Base-by-base conservation (phyloP, 306 rosid species). In the Mimosa bimucronata region DNA sequence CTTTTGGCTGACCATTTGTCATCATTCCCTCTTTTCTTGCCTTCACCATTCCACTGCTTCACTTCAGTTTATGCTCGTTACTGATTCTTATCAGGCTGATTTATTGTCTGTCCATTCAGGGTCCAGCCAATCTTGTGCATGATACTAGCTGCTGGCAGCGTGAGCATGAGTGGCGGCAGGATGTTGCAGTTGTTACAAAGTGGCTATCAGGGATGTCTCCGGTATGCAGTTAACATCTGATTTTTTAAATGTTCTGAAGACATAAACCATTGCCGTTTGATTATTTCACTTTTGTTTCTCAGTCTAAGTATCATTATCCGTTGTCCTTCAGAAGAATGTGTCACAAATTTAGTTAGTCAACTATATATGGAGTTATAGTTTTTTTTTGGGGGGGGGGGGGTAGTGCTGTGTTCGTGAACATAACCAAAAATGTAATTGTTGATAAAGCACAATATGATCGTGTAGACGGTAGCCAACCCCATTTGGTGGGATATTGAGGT, bases 161-260 rank as follows among this genome's bases (percentile, higher is more conserved):
- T 67, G 99, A 95, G 84, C 96, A 95, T 82, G 98, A 95, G 87
- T 95, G 99, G 99, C 90, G 92, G 79, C 99, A 95, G 87, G 99
- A 95, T 87, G 93, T 95, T 86, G 99, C 99, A 75, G 99, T 95
- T 83, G 99, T 87, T 83, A 95, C 99, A 18, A 95, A 95, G 88
- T 95, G 99, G 99, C 84, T 95, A 44, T 88, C 98, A 16, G 98
- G 98, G 88, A 93, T 91, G 85, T 95, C 99, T 83, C 97, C 96
- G 75, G 99, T 94, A 91, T 77, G 87, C 46, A 40, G 19, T 74
- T 79, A 38, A 30, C 69, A 78, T 46, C 74, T 80, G 86, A 46
- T 79, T 34, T 80, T 19, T 53, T 25, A 61, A 73, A 75, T 72
- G 21, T 41, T 71, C 19, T 30, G 68, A 31, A 60, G 77, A 79